Conservation (phyloP, 441 rosid genomes). For the Eutrema salsugineum region DNA sequence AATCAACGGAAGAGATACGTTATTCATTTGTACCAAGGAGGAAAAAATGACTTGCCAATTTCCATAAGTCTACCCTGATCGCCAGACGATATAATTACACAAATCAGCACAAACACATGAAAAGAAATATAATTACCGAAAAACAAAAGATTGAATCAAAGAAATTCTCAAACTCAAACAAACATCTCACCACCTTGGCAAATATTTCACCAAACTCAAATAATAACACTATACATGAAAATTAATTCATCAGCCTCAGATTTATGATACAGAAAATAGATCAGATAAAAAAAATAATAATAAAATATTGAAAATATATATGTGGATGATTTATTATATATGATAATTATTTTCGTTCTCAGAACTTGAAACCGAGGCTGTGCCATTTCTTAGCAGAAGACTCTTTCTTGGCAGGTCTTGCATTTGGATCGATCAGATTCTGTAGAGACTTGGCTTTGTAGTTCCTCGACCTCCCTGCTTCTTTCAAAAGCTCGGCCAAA, state of each 20-base stretch:
- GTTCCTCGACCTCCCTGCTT: slow-evolving; percentile 86
- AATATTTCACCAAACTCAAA: slow-evolving; percentile 32
- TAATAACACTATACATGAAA: slow-evolving; percentile 29
- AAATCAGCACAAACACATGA: neutral
- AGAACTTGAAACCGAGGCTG: slow-evolving; percentile 82
- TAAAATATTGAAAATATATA: slow-evolving; percentile 18
- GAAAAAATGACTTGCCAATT: neutral
- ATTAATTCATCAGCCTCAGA: slow-evolving; percentile 24
- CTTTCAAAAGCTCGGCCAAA: slow-evolving; percentile 90
- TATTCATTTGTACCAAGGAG: too few species aligned
- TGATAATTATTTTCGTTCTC: slow-evolving; percentile 16
- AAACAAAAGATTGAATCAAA: neutral
- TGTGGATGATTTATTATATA: slow-evolving; percentile 18
- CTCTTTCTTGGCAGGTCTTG: slow-evolving; percentile 81
- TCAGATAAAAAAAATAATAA: neutral
- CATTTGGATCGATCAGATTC: slow-evolving; percentile 83
- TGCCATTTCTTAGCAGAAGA: slow-evolving; percentile 73
- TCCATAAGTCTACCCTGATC: neutral
- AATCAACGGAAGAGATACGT: too few species aligned
- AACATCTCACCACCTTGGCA: slow-evolving; percentile 26
- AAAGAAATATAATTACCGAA: neutral
- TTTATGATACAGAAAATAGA: slow-evolving; percentile 27
- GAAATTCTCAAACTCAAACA: slow-evolving; percentile 21
- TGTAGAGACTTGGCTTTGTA: slow-evolving; percentile 92
- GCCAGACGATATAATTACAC: neutral